These are phyloP conservation scores for Pseudocercospora macadamiae DNA, from an alignment of 2,329 filamentous ascomycete genomes.

Conservation along the genomic window DNA sequence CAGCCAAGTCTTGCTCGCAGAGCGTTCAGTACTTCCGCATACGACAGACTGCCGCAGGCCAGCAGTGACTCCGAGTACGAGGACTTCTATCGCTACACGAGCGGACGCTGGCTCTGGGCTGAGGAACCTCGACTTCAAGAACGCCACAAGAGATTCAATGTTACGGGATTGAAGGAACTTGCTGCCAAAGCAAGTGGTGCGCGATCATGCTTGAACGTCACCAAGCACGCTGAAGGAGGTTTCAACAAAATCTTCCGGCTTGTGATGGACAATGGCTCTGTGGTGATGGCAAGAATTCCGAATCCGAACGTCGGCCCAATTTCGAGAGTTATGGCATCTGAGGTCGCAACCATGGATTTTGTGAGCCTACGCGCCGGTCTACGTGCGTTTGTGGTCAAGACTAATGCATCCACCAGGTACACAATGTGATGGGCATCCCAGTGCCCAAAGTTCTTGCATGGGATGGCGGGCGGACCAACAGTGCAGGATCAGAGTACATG, in stretches of 20 bases:
- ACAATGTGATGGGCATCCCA: constrained; percentile 30
- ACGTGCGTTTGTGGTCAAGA: not conserved
- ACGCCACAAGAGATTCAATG: constrained; percentile 18
- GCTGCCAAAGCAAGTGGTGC: constrained; percentile 10
- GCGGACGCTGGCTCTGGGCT: constrained; percentile 18
- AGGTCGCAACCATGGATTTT: constrained; percentile 26
- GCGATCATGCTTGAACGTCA: constrained; percentile 11
- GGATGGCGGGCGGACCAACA: constrained; percentile 26
- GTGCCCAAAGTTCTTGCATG: constrained; percentile 32
- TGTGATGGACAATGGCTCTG: constrained; percentile 30
- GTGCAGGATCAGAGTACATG: constrained; percentile 34
- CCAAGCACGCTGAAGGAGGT: constrained; percentile 35
- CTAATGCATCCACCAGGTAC: constrained; percentile 11
- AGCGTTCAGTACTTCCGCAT: too few relatives aligned
- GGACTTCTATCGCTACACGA: constrained; percentile 15
- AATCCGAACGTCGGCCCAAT: constrained; percentile 34
- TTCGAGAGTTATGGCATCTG: constrained; percentile 11
- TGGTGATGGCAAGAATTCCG: constrained; percentile 25
- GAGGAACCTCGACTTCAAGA: constrained; percentile 10
- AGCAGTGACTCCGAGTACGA: too few relatives aligned
- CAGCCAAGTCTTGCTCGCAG: too few relatives aligned
- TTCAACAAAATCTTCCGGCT: constrained; percentile 37
- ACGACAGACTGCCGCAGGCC: too few relatives aligned
- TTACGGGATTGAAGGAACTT: constrained; percentile 11
- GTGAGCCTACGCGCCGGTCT: not conserved